Base-by-base conservation (phyloP, 371 early-diverging fungal genomes). In the Coelomomyces lativittatus region DNA sequence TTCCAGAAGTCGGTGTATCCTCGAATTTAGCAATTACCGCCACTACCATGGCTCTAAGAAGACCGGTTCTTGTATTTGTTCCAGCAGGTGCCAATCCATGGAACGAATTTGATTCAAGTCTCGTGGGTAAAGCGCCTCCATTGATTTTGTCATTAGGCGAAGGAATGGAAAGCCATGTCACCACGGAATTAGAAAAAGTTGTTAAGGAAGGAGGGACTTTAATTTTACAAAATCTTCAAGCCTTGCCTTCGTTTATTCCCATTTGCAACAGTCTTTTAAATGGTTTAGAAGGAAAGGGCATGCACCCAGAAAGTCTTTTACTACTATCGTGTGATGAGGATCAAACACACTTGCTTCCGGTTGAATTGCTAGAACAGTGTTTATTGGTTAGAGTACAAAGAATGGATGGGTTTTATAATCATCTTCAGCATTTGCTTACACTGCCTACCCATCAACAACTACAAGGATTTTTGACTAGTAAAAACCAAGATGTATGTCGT, bases 391-490 rank as follows among this genome's bases (percentile, higher is more conserved):
- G 31, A 4, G 43, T 41, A 10, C 43, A 41, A 30, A 31, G 17
- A 9, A 9, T 28, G 28, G 29, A 28, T 8, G 43, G 43, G 43
- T 41, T 41, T 31, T 31, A 28, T 1, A 28, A 21, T 17, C 28
- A 41, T 31, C 1, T 41, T 11, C 1, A 6, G 12, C 43, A 27
- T 28, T 5, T 31, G 30, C 30, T 41, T 10, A 1, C 43, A 23
- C 8, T 31, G 19, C 1, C 31, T 14, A 33, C 14, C 14, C 34
- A 33, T 14, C 34, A 33, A 33, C 34, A 33, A n/a, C n/a, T 14
- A 61, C 14, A 68, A 73, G 47, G 63, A 68, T 14, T 66, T 70
- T 15, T 70, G 70, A 38, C 67, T 64, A 70, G 66, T 35, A 69
- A 69, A 51, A 67, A 69, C 49, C 50, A 67, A 24, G 59, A 58